Evolutionary conservation across 805 yeast species (phyloP).

Genomic region (Ogataea kodamae): DNA sequence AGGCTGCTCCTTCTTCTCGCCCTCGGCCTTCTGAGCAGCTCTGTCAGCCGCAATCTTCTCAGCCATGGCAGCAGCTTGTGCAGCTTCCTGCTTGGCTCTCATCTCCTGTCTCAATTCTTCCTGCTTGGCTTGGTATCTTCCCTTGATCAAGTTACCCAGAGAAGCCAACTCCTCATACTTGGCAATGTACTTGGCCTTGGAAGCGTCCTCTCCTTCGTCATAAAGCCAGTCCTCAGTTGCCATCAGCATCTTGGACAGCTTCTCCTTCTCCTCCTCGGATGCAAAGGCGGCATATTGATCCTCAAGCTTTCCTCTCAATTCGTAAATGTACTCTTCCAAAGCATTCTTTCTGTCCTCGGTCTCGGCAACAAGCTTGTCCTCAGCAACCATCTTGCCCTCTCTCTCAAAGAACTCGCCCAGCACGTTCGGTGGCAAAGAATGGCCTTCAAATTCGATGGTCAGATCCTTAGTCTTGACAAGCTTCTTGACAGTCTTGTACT

Average conservation of each 20-base stretch:
- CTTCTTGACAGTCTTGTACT: constrained; percentile 87
- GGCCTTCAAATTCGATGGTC: constrained; percentile 54
- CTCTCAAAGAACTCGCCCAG: constrained; percentile 68
- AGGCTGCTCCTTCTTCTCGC: constrained; percentile 12
- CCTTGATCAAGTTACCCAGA: constrained; percentile 90
- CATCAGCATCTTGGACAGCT: constrained; percentile 65
- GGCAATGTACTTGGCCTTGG: constrained; percentile 96
- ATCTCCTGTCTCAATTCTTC: constrained; percentile 91
- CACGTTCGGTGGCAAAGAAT: constrained; percentile 52
- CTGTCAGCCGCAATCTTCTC: constrained; percentile 79
- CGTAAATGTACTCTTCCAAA: constrained; percentile 96
- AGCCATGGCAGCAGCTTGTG: constrained; percentile 76
- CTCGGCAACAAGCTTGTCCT: constrained; percentile 95
- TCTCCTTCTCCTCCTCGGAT: constrained; percentile 82
- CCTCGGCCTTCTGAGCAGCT: constrained; percentile 45
- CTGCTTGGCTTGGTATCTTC: constrained; percentile 89
- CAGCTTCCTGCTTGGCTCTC: constrained; percentile 84
- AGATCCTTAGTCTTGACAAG: constrained; percentile 87
- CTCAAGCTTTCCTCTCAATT: constrained; percentile 93
- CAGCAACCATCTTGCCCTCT: constrained; percentile 80
- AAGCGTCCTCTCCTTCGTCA: constrained; percentile 94
- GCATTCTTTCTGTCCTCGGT: constrained; percentile 99
- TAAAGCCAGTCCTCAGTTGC: constrained; percentile 98
- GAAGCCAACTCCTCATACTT: constrained; percentile 96
- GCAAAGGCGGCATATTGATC: constrained; percentile 88